Percentiles rank a stretch among this genome's conserved stretches.
These are phyloP conservation scores for Pestalotiopsis sp. DNA, from an alignment of 2,329 filamentous ascomycete species.

Conservation along the genomic window DNA sequence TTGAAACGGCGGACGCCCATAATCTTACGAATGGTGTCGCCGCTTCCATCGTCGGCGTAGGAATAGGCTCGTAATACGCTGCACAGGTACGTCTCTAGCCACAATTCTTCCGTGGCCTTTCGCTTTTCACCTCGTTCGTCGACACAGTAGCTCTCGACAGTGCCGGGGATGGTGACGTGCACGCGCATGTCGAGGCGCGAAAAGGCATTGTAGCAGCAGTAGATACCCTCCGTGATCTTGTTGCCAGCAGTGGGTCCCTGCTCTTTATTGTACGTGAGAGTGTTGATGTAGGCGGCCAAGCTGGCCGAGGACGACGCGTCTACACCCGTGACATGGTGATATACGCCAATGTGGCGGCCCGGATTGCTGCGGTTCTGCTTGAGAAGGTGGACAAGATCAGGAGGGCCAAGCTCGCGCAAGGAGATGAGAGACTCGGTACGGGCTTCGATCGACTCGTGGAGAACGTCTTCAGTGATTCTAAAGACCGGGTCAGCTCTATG, in stretches of 20 bases:
- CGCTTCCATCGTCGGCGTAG: constrained; percentile 93
- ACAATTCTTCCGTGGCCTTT: constrained; percentile 89
- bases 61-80: constrained; percentile 92
- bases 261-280: constrained; percentile 81
- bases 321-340: constrained; percentile 96
- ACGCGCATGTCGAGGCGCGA: constrained; percentile 98
- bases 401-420: constrained; percentile 90
- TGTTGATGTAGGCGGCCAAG: constrained; percentile 97
- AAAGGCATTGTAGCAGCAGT: constrained; percentile 99
- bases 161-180: constrained; percentile 94
- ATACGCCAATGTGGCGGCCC: constrained; percentile 80
- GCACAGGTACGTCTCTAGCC: constrained; percentile 97
- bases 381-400: constrained; percentile 92
- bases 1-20: constrained; percentile 98
- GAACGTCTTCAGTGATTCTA: constrained; percentile 91
- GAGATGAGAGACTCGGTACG: constrained; percentile 86
- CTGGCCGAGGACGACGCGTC: constrained; percentile 98
- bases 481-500: constrained; percentile 1
- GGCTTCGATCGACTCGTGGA: constrained; percentile 89
- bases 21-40: constrained; percentile 94
- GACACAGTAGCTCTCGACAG: constrained; percentile 95
- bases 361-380: constrained; percentile 68
- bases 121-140: constrained; percentile 96
- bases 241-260: constrained; percentile 73
- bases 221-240: constrained; percentile 92